phyloP scores from a whole-genome alignment of 805 yeast genomes.

The Candida nemodendra region DNA sequence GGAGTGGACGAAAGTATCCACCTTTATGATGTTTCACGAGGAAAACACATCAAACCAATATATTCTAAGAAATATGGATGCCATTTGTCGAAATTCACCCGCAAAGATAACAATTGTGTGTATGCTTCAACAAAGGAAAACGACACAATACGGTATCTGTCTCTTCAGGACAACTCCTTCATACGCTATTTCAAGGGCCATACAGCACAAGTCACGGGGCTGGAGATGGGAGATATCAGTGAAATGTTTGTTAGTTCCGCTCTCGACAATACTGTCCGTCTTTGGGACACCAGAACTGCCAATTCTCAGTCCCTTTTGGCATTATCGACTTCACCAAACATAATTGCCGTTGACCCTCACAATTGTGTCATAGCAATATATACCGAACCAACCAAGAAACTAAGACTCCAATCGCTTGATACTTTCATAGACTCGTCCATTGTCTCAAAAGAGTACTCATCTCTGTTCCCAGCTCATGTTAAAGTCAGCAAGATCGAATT shows the following conservation, averaged over 20 bases:
- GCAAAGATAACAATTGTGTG: slow-evolving; percentile 57
- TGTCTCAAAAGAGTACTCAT: slow-evolving; percentile 39
- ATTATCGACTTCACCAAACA: slow-evolving; percentile 36
- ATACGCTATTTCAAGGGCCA: slow-evolving; percentile 89
- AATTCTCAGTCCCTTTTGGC: slow-evolving; percentile 62
- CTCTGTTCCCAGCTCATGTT: slow-evolving; percentile 1
- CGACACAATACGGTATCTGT: slow-evolving; percentile 70
- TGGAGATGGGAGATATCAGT: slow-evolving; percentile 70
- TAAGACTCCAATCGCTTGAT: slow-evolving; percentile 61
- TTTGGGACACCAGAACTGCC: slow-evolving; percentile 82
- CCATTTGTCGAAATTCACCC: slow-evolving; percentile 81
- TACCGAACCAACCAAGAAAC: slow-evolving; percentile 45
- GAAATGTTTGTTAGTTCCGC: slow-evolving; percentile 68
- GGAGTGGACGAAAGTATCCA: slow-evolving; percentile 84
- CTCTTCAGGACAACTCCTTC: slow-evolving; percentile 74
- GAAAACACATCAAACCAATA: slow-evolving; percentile 64
- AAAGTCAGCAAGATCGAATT: slow-evolving; percentile 37
- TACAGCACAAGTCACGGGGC: slow-evolving; percentile 64
- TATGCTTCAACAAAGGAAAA: slow-evolving; percentile 84
- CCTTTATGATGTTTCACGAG: slow-evolving; percentile 71
- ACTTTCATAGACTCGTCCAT: slow-evolving; percentile 60
- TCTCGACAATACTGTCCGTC: slow-evolving; percentile 72
- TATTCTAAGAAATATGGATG: slow-evolving; percentile 91
- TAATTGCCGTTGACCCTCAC: slow-evolving; percentile 77
- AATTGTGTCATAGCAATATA: slow-evolving; percentile 74